Evolutionary conservation across 768 basidiomycete genomes (phyloP), one percentile per base, ranked within the genome.

Genomic region (Pholiota conissans): DNA sequence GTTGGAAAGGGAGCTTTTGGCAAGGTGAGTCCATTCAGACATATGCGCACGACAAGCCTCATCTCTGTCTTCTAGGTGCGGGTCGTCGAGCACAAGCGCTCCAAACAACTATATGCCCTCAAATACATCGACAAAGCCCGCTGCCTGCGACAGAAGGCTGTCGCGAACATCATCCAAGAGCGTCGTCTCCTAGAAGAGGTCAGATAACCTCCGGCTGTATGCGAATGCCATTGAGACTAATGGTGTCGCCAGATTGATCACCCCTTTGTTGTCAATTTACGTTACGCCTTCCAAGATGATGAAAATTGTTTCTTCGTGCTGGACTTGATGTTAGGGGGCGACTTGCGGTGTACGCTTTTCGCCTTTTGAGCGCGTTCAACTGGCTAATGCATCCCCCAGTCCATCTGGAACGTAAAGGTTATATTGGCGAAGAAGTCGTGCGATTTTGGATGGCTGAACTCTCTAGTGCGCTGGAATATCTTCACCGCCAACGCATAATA

Each of bases 1-100:
- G 93, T 98, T 13, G 97, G 97, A 40, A 97, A 94, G 73, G 96
- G 97, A 45, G 94, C 96, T 24, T 99, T 98, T 78, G 96, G 96
- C 71, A 98, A 98, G 87, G 95, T 95, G 52, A 32, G 80, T 71
- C 16, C 37, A 26, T 2, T 24, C 42, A 11, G 24, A 45, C 42
- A 45, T 45, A 45, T 45, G 22, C 22, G 22, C 20, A 45, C 22
- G 42, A 22, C 11, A 18, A 5, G 18, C 20, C 24, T 24, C 24
- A 34, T 24, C 40, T 26, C 22, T 45, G 20, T 55, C 49, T 27
- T 49, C 35, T 49, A 96, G 94, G 95, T 98, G 71, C 86, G 95
- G 68, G 95, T 98, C 46, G 93, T 98, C 60, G 94, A 98, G 72
- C 95, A 97, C 77, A 97, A 96, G 71, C 86, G 88, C 68, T 85